Base-by-base conservation (phyloP, 176 grass and related monocot species). In the Echinochloa phyllopogon region DNA sequence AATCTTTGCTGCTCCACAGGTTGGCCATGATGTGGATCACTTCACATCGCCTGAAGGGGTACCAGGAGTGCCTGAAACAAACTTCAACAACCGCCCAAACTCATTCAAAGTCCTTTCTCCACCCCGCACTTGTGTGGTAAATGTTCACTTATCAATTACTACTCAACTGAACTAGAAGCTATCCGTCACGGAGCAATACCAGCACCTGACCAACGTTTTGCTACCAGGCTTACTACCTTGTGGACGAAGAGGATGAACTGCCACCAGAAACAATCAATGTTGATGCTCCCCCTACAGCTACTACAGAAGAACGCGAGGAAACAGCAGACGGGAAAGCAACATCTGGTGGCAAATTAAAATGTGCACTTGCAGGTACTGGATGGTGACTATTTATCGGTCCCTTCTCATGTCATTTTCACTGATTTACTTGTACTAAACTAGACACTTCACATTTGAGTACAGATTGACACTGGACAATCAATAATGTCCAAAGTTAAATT, bases 61-160 rank as follows among this genome's bases (percentile, higher is more conserved):
- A 49, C 96, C 93, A n/a, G 96, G 96, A 69, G 86, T 77, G 40
- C 91, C 93, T 10, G 96, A 98, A 84, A 96, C 93, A 45, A 98
- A 98, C 78, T 98, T 98, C 50, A 94, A 98, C 81, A 98, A 91
- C 69, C 96, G 96, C 64, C 96, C 96, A 21, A 96, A 98, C 86
- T 98, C 96, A 16, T 98, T 98, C 84, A 90, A 86, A 92, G 65
- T 98, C 41, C 86, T 98, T n/a, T 98, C 93, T 41, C 96, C 96
- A 36, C 71, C 96, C 51, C 91, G 78, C 13, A 96, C 93, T 45
- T 98, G 96, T 92, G 96, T 91, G 96, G 96, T 98, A 95, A 86
- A 86, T 86, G 68, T 72, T 69, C 23, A 74, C 83, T 77, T 75
- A 57, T 25, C 52, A 79, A 53, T 39, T 63, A 40, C 60, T 75